phyloP scores from a whole-genome alignment of 202 grass and related monocot species.

The Zoysia matrella region DNA sequence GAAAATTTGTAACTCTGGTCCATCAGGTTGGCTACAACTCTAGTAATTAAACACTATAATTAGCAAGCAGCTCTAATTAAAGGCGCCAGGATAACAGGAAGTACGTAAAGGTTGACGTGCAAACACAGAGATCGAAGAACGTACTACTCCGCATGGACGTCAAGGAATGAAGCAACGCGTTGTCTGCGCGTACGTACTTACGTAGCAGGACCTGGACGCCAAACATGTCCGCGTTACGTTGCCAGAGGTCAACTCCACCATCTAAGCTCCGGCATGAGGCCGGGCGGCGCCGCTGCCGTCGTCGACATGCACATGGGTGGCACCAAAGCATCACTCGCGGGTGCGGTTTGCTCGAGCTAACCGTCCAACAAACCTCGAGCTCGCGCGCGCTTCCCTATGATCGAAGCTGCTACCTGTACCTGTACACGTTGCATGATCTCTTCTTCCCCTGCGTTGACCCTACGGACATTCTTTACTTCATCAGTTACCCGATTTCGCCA shows the following conservation, averaged over 20 bases:
- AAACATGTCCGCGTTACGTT: background rate
- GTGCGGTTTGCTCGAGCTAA: no score
- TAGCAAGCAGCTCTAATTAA: no score
- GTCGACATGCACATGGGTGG: no score
- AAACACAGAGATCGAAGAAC: slow-evolving; percentile 30
- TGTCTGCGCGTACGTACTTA: background rate
- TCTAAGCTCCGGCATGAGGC: background rate
- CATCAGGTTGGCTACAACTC: no score
- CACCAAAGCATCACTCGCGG: no score
- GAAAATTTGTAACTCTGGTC: no score
- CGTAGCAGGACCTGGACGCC: background rate
- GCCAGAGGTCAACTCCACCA: slow-evolving; percentile 49
- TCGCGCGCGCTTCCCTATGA: background rate
- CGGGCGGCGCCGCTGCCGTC: no score
- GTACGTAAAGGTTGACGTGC: slow-evolving; percentile 33
- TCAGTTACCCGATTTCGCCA: slow-evolving; percentile 20
- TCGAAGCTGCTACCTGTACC: background rate
- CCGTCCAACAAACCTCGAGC: slow-evolving; percentile 34
- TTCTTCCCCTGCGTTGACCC: slow-evolving; percentile 42
- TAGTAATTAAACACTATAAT: no score
- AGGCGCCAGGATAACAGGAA: no score
- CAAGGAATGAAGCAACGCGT: no score
- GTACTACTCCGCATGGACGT: slow-evolving; percentile 1
- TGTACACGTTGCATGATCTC: slow-evolving; percentile 11
- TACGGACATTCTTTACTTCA: slow-evolving; percentile 47